These are phyloP conservation scores for Ricinus communis DNA, from an alignment of 345 rosid species.

Conservation along the genomic window DNA sequence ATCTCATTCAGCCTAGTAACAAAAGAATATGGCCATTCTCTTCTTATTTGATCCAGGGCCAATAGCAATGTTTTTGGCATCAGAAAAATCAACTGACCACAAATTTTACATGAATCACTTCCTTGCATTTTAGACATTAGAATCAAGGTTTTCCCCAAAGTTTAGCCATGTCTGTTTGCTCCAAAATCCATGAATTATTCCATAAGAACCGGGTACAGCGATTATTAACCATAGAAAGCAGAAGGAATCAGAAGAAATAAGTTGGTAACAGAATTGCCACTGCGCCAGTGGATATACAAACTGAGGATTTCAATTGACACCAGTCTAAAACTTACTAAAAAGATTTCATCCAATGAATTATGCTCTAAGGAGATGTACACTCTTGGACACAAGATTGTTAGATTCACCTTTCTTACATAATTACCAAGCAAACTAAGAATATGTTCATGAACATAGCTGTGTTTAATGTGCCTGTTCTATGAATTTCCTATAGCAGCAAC, in stretches of 20 bases:
- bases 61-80: background rate
- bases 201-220: background rate
- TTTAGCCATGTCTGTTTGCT: background rate
- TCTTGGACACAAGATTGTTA: background rate
- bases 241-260: background rate
- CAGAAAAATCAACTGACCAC: background rate
- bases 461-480: slow-evolving; percentile 8
- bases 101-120: background rate
- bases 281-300: background rate
- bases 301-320: background rate
- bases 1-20: too few species aligned
- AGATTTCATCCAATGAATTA: slow-evolving; percentile 7
- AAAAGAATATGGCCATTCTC: too few species aligned
- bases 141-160: background rate
- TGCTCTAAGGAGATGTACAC: background rate
- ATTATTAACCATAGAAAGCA: background rate
- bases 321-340: background rate
- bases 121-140: background rate
- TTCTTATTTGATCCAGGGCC: background rate
- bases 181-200: background rate
- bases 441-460: background rate
- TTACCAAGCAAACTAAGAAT: background rate
- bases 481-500: background rate
- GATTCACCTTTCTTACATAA: slow-evolving; percentile 1
- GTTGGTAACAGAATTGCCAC: background rate